Percentiles rank a stretch among this genome's conserved stretches.
Evolutionary conservation across 2,329 filamentous ascomycete species (phyloP).

Genomic region (Aspergillus aculeatinus): DNA sequence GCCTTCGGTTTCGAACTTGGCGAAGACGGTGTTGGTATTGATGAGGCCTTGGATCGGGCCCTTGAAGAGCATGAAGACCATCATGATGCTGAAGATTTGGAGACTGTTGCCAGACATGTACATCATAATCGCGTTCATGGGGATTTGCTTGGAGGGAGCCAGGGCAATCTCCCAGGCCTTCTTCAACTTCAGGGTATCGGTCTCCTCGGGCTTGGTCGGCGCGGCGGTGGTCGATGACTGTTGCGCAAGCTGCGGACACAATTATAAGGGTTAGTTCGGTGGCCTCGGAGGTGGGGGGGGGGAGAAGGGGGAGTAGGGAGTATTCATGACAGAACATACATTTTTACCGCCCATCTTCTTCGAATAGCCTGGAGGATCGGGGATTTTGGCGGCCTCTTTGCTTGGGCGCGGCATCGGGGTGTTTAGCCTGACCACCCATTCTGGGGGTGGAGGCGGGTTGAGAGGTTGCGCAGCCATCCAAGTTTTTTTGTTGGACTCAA

Average conservation of each 20-base stretch:
- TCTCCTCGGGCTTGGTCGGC: slow-evolving; percentile 65
- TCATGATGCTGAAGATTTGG: slow-evolving; percentile 99
- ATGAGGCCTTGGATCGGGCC: slow-evolving; percentile 84
- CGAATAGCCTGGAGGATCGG: slow-evolving; percentile 85
- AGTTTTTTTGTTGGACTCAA: not conserved
- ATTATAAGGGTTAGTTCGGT: not conserved
- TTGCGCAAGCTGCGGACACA: slow-evolving; percentile 31
- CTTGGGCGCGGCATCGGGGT: slow-evolving; percentile 68
- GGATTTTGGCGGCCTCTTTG: slow-evolving; percentile 58
- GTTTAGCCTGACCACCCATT: slow-evolving; percentile 82
- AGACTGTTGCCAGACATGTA: slow-evolving; percentile 99
- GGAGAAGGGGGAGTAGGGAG: not conserved
- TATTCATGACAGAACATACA: slow-evolving; percentile 3
- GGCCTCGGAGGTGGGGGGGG: not conserved
- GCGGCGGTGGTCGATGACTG: slow-evolving; percentile 24
- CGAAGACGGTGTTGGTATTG: slow-evolving; percentile 81
- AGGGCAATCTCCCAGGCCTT: slow-evolving; percentile 98
- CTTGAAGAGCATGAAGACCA: slow-evolving; percentile 99
- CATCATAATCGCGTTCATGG: slow-evolving; percentile 99
- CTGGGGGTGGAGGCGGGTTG: slow-evolving; percentile 56
- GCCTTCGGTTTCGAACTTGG: slow-evolving; percentile 80
- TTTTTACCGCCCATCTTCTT: slow-evolving; percentile 46
- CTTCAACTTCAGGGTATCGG: slow-evolving; percentile 94
- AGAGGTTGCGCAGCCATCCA: slow-evolving; percentile 24
- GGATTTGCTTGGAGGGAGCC: slow-evolving; percentile 86